Evolutionary conservation across 768 basidiomycete species (phyloP), one percentile per base, ranked within the genome.

Genomic region (Xerocomus brunneocitrinus): DNA sequence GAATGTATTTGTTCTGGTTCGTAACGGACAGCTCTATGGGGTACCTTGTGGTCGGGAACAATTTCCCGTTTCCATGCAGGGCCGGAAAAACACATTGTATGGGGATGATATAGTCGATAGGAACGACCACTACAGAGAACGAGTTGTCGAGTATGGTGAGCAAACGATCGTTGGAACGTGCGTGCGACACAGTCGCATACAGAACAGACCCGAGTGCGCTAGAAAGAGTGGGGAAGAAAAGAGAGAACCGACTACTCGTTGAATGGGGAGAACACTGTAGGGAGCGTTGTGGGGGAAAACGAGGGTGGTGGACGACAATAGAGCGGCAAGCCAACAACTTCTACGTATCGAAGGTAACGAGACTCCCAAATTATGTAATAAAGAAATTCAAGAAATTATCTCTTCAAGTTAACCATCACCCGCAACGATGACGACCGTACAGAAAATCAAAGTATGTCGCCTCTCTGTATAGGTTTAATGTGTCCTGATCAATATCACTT

Each of bases 31-130:
- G 4, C 12, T 34, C 25, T 51, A 41, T 28, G 36, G 57, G 77
- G 51, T 57, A 93, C 95, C 81, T 98, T 99, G 74, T 98, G 97
- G 75, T 98, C 97, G 50, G 90, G 91, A 42, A 98, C 94, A 62
- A 89, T 82, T 78, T 98, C 97, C 67, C 94, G 81, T 78, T 98
- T 98, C 97, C 95, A 97, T 61, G 89, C 84, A 40, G 87, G 78
- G 64, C 84, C 90, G 61, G 84, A 81, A 19, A 19, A 19, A 52
- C 55, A 48, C 68, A 69, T 69, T 46, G 55, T 65, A 46, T 9
- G 35, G 32, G 7, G 45, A 41, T 47, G 32, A 36, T 58, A 43
- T 47, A 31, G 45, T 53, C 35, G 28, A 45, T 61, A 56, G 42
- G 57, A 57, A 56, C 32, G 60, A 50, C 57, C 52, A 54, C 49